Evolutionary conservation across 2,329 filamentous ascomycete genomes (phyloP).

Genomic region (Fusarium equiseti): DNA sequence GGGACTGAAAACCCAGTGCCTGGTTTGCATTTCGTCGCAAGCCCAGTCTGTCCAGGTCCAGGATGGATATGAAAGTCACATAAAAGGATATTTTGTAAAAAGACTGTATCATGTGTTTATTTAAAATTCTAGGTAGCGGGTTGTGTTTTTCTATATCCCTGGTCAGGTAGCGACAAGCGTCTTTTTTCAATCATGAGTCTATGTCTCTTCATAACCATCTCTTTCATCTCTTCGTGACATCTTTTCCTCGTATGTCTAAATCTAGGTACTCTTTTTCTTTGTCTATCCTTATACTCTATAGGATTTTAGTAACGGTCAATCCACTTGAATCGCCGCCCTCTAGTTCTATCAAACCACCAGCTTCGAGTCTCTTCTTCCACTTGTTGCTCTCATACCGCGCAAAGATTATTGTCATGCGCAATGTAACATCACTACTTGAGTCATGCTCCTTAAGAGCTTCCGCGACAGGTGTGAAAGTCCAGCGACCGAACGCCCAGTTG

Average conservation of each 20-base stretch:
- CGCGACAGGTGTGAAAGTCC: constrained; percentile 81
- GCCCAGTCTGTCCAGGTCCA: constrained; percentile 39
- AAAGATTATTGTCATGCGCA: constrained; percentile 82
- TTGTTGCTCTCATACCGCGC: constrained; percentile 79
- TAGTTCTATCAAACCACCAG: constrained; percentile 65
- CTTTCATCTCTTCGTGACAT: constrained; percentile 39
- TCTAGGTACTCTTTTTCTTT: constrained; percentile 5
- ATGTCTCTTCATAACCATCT: constrained; percentile 29
- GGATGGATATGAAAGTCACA: constrained; percentile 41
- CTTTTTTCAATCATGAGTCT: constrained; percentile 35
- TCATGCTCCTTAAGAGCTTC: constrained; percentile 62
- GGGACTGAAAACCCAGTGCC: constrained; percentile 5
- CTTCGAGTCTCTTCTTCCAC: constrained; percentile 80
- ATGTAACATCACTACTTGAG: constrained; percentile 65
- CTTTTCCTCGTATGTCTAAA: constrained; percentile 24
- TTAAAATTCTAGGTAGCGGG: constrained; percentile 25
- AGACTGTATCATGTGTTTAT: constrained; percentile 22
- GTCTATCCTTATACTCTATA: constrained; percentile 49
- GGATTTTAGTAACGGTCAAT: constrained; percentile 65
- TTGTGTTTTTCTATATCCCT: constrained; percentile 28
- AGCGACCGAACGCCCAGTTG: constrained; percentile 98
- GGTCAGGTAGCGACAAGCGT: constrained; percentile 30
- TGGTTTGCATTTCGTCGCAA: constrained; percentile 34
- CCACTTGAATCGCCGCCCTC: constrained; percentile 60
- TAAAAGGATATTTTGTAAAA: background rate